These are phyloP conservation scores for Globisporangium cederbergense DNA, from an alignment of 352 stramenopile species.

Conservation along the genomic window DNA sequence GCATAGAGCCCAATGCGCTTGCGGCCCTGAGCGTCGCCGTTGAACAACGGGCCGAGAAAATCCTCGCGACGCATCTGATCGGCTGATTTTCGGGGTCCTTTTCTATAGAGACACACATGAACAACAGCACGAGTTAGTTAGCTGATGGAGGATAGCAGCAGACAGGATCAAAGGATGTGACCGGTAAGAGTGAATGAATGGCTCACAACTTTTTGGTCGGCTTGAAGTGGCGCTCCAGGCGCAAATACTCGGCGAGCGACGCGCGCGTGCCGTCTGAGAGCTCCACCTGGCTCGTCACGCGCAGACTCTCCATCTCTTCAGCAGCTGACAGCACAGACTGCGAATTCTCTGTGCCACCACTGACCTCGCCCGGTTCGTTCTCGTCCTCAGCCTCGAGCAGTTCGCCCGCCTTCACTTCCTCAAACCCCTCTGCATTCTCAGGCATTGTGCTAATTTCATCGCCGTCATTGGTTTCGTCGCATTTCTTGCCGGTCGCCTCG, in stretches of 20 bases:
- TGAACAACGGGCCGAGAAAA: conserved; percentile 67
- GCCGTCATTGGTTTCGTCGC: conserved; percentile 5
- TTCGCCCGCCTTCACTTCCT: conserved; percentile 30
- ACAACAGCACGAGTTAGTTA: conserved; percentile 1
- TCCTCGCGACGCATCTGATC: conserved; percentile 57
- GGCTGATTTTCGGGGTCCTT: conserved; percentile 24
- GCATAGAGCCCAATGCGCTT: conserved; percentile 59
- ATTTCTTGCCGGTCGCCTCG: conserved; percentile 13
- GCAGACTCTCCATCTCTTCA: conserved; percentile 28
- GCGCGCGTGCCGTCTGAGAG: conserved; percentile 56
- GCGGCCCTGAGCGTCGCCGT: conserved; percentile 39
- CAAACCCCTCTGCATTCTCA: conserved; percentile 21
- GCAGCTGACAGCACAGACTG: conserved; percentile 10
- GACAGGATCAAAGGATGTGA: not conserved
- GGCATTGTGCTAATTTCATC: not conserved
- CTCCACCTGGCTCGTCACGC: conserved; percentile 50
- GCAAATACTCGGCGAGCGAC: conserved; percentile 60
- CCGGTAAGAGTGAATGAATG: not conserved
- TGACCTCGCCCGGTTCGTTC: conserved; percentile 19
- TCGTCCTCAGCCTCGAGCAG: conserved; percentile 19
- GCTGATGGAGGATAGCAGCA: not conserved
- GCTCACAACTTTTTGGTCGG: conserved; percentile 51
- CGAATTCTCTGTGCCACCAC: not conserved
- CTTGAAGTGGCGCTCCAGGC: conserved; percentile 31
- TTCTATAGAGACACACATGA: conserved; percentile 20